Base-by-base conservation (phyloP, 345 rosid species). In the Noccaea caerulescens region DNA sequence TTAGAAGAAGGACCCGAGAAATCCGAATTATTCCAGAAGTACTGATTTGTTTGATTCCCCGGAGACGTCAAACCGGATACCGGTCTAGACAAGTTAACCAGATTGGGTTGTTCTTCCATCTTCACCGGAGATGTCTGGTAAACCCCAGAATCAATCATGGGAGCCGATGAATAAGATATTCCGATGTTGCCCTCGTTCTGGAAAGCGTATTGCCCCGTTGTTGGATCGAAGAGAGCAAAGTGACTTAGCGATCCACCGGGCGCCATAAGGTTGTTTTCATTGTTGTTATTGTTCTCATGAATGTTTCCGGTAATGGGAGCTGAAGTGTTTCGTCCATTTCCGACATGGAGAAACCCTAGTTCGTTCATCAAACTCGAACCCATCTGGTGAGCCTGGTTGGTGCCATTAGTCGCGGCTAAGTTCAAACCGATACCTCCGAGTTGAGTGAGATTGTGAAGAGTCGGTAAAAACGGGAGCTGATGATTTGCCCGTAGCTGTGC, bases 361-460 rank as follows among this genome's bases (percentile, higher is more conserved):
- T 82, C 84, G 39, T 52, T 75, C 69, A 54, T 68, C 42, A 75
- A 46, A 75, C 52, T 68, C 10, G 68, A 54, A 65, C 58, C 55
- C 12, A 80, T 41, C 59, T 33, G 62, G 47, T 77, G 81, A 25
- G 64, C 42, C 76, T 47, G 81, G 79, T 43, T 67, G 42, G 60
- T 73, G 77, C 45, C 72, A 63, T 47, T 71, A 57, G 77, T 62
- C 37, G 84, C 87, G 5, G 80, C 68, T 63, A 84, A 82, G 66
- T 77, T 87, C n/a, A 89, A 68, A 64, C 90, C 88, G 9, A 85
- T 45, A 71, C 83, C 88, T 14, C 82, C 87, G 10, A 73, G 74
- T 34, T 80, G 80, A 76, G 42, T 83, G 80, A 73, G 83, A 43
- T 39, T 80, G 6, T 83, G 86, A 44, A 83, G 66, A 43, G 83